These are phyloP conservation scores for Diaporthe capsici DNA, from an alignment of 2,329 filamentous ascomycete genomes.

Conservation along the genomic window DNA sequence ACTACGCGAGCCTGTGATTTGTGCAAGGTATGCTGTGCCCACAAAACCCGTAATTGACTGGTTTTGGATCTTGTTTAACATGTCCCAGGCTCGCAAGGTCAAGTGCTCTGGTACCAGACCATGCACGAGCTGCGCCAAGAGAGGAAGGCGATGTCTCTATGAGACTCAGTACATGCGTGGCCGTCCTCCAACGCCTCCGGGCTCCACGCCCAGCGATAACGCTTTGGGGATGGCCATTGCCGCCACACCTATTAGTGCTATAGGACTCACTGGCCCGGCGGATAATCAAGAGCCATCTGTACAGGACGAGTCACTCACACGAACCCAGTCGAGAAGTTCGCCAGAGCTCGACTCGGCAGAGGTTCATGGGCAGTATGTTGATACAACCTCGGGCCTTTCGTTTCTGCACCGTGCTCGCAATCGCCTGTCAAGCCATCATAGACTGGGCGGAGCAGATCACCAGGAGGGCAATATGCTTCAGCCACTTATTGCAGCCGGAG, in stretches of 20 bases:
- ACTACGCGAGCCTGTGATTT: neutral
- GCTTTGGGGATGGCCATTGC: neutral
- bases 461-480: neutral
- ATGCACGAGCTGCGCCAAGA: neutral
- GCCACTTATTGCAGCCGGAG: neutral
- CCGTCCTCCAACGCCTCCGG: neutral
- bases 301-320: neutral
- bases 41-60: neutral
- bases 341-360: neutral
- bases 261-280: neutral
- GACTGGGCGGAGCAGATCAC: neutral
- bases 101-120: neutral
- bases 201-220: neutral
- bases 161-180: neutral
- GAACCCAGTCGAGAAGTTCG: neutral
- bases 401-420: neutral
- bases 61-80: neutral
- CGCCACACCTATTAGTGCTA: neutral
- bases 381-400: neutral
- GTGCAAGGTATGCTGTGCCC: neutral
- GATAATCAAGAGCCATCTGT: neutral
- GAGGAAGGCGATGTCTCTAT: neutral
- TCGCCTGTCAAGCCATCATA: neutral
- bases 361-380: neutral
- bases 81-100: neutral